These are phyloP conservation scores for Colletotrichum orchidophilum DNA, from an alignment of 2,329 filamentous ascomycete species.

Conservation along the genomic window DNA sequence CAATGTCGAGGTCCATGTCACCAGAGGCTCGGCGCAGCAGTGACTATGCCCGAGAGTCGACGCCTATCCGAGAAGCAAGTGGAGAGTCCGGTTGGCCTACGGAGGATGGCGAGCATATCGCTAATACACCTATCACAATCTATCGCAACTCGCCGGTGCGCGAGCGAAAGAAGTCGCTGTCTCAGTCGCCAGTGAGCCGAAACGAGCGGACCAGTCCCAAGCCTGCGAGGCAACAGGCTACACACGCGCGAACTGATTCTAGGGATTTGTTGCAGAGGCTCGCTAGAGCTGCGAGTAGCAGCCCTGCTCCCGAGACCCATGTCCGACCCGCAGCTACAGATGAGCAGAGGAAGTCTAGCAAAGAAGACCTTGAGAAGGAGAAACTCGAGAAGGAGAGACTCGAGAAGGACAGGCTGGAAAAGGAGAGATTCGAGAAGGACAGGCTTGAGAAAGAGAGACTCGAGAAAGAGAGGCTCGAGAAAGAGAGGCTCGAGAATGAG, in stretches of 20 bases:
- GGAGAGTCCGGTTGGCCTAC: background rate
- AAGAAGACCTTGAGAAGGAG: background rate
- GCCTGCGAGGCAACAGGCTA: background rate
- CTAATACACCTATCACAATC: constrained; percentile 52
- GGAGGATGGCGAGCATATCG: constrained; percentile 45
- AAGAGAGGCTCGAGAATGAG: background rate
- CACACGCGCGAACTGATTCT: constrained; percentile 49
- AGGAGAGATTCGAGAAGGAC: background rate
- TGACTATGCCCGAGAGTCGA: constrained; percentile 37
- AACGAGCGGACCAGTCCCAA: constrained; percentile 26
- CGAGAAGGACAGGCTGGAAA: background rate
- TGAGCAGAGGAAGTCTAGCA: background rate
- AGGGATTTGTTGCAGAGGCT: constrained; percentile 60
- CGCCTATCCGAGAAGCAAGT: background rate
- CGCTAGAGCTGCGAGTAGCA: constrained; percentile 57
- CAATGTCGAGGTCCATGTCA: constrained; percentile 53
- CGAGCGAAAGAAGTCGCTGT: constrained; percentile 23
- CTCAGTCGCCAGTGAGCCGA: constrained; percentile 31
- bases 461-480: background rate
- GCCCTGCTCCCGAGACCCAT: constrained; percentile 46
- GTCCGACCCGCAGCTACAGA: background rate
- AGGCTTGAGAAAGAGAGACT: background rate
- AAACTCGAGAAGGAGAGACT: background rate
- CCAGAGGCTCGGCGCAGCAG: constrained; percentile 47
- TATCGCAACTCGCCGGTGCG: constrained; percentile 40